phyloP scores from a whole-genome alignment of 2,329 filamentous ascomycete species.

The Sphaerostilbella broomeana region DNA sequence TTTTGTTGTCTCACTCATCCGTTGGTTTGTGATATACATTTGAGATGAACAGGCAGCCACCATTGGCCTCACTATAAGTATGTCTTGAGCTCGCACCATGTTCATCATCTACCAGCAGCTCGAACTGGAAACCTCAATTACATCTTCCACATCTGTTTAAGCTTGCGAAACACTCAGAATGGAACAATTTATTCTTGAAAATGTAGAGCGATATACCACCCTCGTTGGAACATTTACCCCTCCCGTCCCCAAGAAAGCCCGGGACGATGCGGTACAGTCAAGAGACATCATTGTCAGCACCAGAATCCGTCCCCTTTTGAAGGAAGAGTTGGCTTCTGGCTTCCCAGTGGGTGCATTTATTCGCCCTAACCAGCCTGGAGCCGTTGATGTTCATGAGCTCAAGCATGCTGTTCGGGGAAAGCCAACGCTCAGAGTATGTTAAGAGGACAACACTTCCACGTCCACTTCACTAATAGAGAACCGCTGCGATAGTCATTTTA shows the following conservation, averaged over 20 bases:
- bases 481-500: constrained; percentile 25
- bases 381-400: constrained; percentile 33
- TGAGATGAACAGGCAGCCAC: no score
- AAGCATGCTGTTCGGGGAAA: constrained; percentile 25
- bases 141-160: no score
- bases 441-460: neutral
- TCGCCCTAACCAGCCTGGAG: constrained; percentile 17
- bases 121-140: no score
- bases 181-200: constrained; percentile 29
- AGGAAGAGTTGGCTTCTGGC: constrained; percentile 26
- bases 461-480: no score
- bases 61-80: no score
- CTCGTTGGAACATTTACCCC: constrained; percentile 25
- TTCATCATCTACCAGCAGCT: no score
- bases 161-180: no score
- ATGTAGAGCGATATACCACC: constrained; percentile 23
- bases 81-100: no score
- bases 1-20: no score
- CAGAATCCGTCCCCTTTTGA: constrained; percentile 31
- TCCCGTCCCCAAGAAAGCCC: constrained; percentile 3
- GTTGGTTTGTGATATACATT: no score
- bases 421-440: constrained; percentile 25
- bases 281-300: constrained; percentile 30
- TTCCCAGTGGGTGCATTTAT: constrained; percentile 24
- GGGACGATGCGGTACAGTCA: constrained; percentile 9